A percentile compares a stretch with the other conserved stretches of the same genome.
Conservation (phyloP, 208 protist species). For the Acanthamoeba lenticulata region DNA sequence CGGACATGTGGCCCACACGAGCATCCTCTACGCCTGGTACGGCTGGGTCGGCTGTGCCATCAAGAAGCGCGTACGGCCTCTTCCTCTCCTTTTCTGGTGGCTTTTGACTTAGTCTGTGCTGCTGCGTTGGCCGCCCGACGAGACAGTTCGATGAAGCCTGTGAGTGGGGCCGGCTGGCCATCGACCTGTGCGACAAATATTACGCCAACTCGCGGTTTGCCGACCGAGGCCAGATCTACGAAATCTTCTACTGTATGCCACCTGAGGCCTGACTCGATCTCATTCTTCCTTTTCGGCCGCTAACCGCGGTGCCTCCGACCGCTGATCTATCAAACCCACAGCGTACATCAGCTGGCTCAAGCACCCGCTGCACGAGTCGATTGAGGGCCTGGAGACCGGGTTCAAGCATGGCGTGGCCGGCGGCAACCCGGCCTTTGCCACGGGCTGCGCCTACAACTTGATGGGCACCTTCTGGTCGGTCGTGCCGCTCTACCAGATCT, state of each 20-base stretch:
- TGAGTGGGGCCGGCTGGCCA: constrained; percentile 2
- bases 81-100: background rate
- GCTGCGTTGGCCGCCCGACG: background rate
- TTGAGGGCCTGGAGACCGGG: background rate
- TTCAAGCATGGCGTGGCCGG: constrained; percentile 25
- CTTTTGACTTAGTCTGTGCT: background rate
- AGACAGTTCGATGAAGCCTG: background rate
- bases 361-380: background rate
- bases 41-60: constrained; percentile 27
- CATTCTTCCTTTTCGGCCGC: background rate
- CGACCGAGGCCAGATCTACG: background rate
- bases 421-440: background rate
- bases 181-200: background rate
- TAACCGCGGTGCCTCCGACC: background rate
- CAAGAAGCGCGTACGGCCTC: background rate
- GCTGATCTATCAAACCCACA: background rate
- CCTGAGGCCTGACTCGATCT: background rate
- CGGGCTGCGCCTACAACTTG: background rate
- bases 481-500: background rate
- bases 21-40: background rate
- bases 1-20: background rate
- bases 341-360: background rate
- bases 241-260: constrained; percentile 45
- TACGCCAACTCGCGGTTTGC: background rate
- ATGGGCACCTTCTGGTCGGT: background rate